phyloP scores from a whole-genome alignment of 192 early-diverging fungal genomes.

The Endogone sp. region DNA sequence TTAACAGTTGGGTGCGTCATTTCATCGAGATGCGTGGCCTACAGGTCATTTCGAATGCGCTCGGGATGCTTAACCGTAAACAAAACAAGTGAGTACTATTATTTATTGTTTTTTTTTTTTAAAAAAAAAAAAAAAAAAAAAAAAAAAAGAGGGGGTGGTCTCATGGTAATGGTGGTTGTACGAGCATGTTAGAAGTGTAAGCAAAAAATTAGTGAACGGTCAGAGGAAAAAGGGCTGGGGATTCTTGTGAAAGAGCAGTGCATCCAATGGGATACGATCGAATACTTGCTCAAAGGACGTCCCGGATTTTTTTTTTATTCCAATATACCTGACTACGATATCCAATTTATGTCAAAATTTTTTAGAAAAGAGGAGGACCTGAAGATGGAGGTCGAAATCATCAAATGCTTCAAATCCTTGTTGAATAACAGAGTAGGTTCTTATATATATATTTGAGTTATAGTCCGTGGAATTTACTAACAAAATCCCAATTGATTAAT shows the following conservation, averaged over 20 bases:
- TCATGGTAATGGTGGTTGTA: neutral
- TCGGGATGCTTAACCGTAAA: constrained; percentile 57
- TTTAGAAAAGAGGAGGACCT: constrained; percentile 68
- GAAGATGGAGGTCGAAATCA: constrained; percentile 77
- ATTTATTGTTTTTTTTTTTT: neutral
- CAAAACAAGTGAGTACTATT: constrained; percentile 41
- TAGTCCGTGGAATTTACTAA: neutral
- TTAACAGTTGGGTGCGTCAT: constrained; percentile 63
- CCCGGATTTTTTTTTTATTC: too few relatives aligned
- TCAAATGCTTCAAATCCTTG: constrained; percentile 73
- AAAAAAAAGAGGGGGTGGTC: too few relatives aligned
- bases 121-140: too few relatives aligned
- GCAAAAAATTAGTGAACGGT: too few relatives aligned
- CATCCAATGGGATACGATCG: too few relatives aligned
- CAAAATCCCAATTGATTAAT: constrained; percentile 5
- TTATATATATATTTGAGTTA: neutral
- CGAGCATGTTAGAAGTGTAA: neutral
- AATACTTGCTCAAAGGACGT: too few relatives aligned
- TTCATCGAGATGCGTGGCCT: constrained; percentile 77
- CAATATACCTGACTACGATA: too few relatives aligned
- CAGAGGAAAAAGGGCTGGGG: too few relatives aligned
- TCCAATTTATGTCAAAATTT: too few relatives aligned
- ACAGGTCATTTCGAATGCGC: constrained; percentile 64
- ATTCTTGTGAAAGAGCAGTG: too few relatives aligned
- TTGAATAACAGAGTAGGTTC: constrained; percentile 55